Evolutionary conservation across 2,329 filamentous ascomycete genomes (phyloP), one percentile per base, ranked within the genome.

Genomic region (Fusarium incarnatum): DNA sequence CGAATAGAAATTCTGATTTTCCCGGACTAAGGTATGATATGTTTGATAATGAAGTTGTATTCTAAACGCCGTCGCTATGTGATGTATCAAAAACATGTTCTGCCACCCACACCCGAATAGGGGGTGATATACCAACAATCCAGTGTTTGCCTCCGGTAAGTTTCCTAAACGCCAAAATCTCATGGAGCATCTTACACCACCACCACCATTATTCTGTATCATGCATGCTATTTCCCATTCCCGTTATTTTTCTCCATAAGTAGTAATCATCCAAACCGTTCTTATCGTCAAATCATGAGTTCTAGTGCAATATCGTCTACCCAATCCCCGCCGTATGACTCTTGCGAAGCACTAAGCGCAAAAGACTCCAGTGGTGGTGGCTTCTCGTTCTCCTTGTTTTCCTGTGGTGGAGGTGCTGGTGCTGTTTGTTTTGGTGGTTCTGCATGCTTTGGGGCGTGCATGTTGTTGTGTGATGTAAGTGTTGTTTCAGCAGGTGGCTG

Each of bases 241-340:
- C 8, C 30, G 23, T 32, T 28, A n/a, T 47, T 40, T 42, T 20
- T 22, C 22, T 60, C 27, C 41, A 5, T 54, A 16, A 11, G 30
- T 45, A 37, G 8, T 32, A 32, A 45, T 68, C 59, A 55, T 54
- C 60, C 44, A 70, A 71, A 46, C 25, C n/a, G 37, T 61, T 15
- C 65, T 32, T 27, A 65, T 64, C 60, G 46, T 68, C 52, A 75
- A 55, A 76, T 72, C 70, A 75, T 73, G 6, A 80, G 50, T 27
- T 81, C 79, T 8, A 74, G 59, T 2, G 75, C 78, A n/a, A 79
- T 64, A 20, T 82, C 79, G 27, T 82, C 80, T 7, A 81, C 67
- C 80, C 80, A 81, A 13, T 73, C 78, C 5, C 80, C 80, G 8
- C 80, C 80, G 20, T 81, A 82, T 2, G 79, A 75, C 70, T 82